Evolutionary conservation across 768 basidiomycete genomes (phyloP), one percentile per base, ranked within the genome.

Genomic region (Mycena metata): DNA sequence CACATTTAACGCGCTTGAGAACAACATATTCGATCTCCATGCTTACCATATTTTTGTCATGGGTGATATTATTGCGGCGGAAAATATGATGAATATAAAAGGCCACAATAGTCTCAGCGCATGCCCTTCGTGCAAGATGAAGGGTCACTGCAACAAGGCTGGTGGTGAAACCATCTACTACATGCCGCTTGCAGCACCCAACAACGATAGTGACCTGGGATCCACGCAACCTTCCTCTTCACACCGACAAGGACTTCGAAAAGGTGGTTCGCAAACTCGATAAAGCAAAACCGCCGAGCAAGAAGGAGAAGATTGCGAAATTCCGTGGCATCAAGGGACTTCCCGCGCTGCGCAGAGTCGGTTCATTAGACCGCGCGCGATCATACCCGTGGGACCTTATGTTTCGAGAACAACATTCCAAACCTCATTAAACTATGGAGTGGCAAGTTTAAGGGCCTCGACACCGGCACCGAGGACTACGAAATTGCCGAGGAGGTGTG

Each of bases 301-400:
- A 63, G 76, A 24, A 70, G 58, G 16, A 78, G 71, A 36, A 60
- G 9, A 33, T 77, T 0, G 69, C 76, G 0, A 80, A 74, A 46
- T 16, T 67, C 9, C 69, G 58, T 30, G 80, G 83, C 6, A 77
- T 82, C 64, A 77, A 78, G 23, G 76, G 75, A 23, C 21, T 70
- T 9, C 72, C 82, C 1, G 64, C 76, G 0, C 72, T 84, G 21
- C 42, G 58, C 2, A 24, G 62, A 0, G 76, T 83, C 1, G 52
- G 66, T 0, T 81, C 78, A 0, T 57, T 82, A 19, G 60, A 76
- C 26, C 76, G 77, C 70, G 74, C 82, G 13, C 10, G 57, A 23
- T 77, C 77, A 0, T 73, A 79, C 6, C 83, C 84, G 0, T 82
- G 79, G 72, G 85, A 86, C 57, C 81, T 79, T 67, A 85, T 87